These are phyloP conservation scores for Cyclanthera cordifolia DNA, from an alignment of 306 rosid genomes.

Conservation along the genomic window DNA sequence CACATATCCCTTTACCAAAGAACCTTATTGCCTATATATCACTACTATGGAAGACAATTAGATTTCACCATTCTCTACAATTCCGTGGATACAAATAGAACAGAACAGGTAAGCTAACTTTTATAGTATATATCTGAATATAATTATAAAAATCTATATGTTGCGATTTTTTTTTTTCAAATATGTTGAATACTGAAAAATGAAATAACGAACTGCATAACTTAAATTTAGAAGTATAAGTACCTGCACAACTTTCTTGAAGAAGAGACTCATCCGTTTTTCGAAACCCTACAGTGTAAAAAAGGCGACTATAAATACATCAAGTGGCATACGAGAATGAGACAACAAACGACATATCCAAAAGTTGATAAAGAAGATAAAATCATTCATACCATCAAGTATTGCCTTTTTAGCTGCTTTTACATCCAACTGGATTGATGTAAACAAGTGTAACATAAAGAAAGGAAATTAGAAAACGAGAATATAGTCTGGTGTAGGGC, in stretches of 20 bases:
- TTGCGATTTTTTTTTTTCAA: neutral
- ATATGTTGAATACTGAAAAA: neutral
- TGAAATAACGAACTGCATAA: neutral
- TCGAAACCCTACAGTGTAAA: constrained; percentile 40
- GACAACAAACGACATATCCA: neutral
- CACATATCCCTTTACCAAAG: neutral
- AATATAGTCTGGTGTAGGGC: neutral
- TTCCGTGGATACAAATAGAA: neutral
- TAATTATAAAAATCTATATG: neutral
- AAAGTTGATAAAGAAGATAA: neutral
- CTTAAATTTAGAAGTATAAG: constrained; percentile 3
- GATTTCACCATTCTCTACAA: neutral
- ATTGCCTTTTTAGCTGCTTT: constrained; percentile 73
- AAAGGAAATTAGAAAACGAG: neutral
- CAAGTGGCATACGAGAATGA: constrained; percentile 4
- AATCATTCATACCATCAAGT: constrained; percentile 47
- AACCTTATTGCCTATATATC: neutral
- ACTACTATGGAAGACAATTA: neutral
- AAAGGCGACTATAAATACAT: constrained; percentile 10
- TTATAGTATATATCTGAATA: neutral
- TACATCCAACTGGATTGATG: constrained; percentile 57
- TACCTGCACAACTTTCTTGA: constrained; percentile 61
- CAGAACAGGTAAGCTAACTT: neutral
- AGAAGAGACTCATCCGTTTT: constrained; percentile 74
- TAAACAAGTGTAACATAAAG: constrained; percentile 15